A percentile compares a stretch with the other conserved stretches of the same genome.
Conservation (phyloP, 306 rosid genomes). For the Ormosia semicastrata region DNA sequence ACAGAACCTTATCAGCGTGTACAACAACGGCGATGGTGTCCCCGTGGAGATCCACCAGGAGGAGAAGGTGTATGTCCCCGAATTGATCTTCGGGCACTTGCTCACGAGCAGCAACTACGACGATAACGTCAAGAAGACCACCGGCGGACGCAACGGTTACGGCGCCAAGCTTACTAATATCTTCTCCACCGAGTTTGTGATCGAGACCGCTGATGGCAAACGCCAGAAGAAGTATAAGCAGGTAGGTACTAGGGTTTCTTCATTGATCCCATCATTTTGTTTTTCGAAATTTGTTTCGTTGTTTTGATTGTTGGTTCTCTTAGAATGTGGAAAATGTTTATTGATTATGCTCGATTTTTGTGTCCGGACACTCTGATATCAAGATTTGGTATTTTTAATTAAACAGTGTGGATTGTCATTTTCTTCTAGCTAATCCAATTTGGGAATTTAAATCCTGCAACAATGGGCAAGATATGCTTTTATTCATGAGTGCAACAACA, state of each 20-base stretch:
- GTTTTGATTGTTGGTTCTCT: background rate
- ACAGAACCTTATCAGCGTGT: constrained; percentile 44
- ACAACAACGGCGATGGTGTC: constrained; percentile 61
- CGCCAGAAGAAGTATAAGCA: constrained; percentile 88
- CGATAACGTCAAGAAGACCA: constrained; percentile 79
- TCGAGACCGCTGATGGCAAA: constrained; percentile 89
- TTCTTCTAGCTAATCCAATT: too few relatives aligned
- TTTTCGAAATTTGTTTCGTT: too few relatives aligned
- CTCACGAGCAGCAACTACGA: constrained; percentile 86
- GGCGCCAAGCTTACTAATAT: constrained; percentile 97
- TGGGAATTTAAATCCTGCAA: too few relatives aligned
- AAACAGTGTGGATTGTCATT: too few relatives aligned
- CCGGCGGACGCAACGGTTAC: constrained; percentile 90
- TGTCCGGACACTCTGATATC: background rate
- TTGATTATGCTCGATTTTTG: too few relatives aligned
- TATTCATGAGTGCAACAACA: too few relatives aligned
- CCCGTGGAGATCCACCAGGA: constrained; percentile 69
- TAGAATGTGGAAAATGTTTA: background rate
- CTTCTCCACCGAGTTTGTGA: constrained; percentile 79
- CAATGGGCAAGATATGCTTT: too few relatives aligned
- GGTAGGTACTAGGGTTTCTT: constrained; percentile 35
- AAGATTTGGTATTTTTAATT: background rate
- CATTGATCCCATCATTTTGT: too few relatives aligned
- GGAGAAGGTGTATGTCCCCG: constrained; percentile 65
- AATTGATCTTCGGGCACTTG: constrained; percentile 62